These are phyloP conservation scores for Russula sp. DNA, from an alignment of 768 basidiomycete genomes.

Conservation along the genomic window DNA sequence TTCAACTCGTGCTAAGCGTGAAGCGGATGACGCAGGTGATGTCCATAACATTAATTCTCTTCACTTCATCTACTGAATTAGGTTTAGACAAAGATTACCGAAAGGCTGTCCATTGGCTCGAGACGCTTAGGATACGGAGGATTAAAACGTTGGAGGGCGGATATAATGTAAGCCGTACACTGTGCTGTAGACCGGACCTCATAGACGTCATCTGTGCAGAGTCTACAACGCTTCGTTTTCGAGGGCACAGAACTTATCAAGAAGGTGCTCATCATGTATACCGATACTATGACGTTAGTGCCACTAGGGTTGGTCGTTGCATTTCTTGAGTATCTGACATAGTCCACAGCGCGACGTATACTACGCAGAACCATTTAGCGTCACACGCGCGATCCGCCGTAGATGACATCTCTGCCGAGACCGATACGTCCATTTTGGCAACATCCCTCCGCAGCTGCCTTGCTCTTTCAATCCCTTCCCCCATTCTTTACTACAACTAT, in stretches of 20 bases:
- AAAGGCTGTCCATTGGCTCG: conserved; percentile 87
- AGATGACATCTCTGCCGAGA: conserved; percentile 64
- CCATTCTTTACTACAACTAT: conserved; percentile 71
- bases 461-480: conserved; percentile 63
- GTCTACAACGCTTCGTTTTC: conserved; percentile 72
- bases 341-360: conserved; percentile 65
- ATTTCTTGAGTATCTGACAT: conserved; percentile 8
- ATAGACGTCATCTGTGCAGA: conserved; percentile 48
- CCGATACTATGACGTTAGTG: conserved; percentile 73
- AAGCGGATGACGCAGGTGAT: conserved; percentile 85
- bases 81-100: conserved; percentile 81
- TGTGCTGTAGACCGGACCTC: neutral
- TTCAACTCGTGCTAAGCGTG: conserved; percentile 78
- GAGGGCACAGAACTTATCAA: conserved; percentile 68
- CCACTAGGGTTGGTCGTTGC: neutral
- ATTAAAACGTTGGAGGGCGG: conserved; percentile 81
- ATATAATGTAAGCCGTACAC: conserved; percentile 55
- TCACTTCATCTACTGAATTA: conserved; percentile 8
- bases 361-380: conserved; percentile 72
- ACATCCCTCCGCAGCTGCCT: conserved; percentile 59
- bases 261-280: conserved; percentile 64
- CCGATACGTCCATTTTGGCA: conserved; percentile 60
- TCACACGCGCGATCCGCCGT: conserved; percentile 60
- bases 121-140: conserved; percentile 78
- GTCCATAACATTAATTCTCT: conserved; percentile 27